phyloP scores from a whole-genome alignment of 331 rosid species.

The Quercus lobata region DNA sequence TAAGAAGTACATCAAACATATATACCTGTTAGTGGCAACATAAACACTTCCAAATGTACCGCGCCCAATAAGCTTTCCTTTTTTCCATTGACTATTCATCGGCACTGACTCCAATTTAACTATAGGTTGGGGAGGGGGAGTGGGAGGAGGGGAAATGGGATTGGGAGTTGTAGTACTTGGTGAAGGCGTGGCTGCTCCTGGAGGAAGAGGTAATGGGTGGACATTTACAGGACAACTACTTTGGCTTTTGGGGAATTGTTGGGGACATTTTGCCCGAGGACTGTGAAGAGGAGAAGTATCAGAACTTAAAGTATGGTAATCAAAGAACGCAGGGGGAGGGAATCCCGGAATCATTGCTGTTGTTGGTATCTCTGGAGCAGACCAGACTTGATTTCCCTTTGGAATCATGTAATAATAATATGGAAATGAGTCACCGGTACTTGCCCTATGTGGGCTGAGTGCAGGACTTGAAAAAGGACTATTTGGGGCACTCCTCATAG shows the following conservation, averaged over 20 bases:
- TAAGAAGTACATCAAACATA: neutral
- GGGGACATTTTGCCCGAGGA: constrained; percentile 42
- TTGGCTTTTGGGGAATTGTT: constrained; percentile 40
- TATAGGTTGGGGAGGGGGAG: constrained; percentile 33
- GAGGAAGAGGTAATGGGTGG: constrained; percentile 92
- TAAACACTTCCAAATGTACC: constrained; percentile 95
- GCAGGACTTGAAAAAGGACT: constrained; percentile 70
- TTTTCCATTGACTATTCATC: constrained; percentile 76
- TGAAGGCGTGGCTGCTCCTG: constrained; percentile 49
- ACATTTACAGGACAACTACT: constrained; percentile 32
- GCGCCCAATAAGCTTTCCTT: constrained; percentile 93
- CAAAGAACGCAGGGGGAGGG: constrained; percentile 51
- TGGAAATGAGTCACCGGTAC: constrained; percentile 41
- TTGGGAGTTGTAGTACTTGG: constrained; percentile 1
- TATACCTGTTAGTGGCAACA: constrained; percentile 77
- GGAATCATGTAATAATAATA: constrained; percentile 33
- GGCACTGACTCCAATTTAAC: constrained; percentile 47
- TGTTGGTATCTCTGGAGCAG: constrained; percentile 68
- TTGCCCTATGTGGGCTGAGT: constrained; percentile 44
- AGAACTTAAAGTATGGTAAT: constrained; percentile 29
- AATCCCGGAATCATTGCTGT: constrained; percentile 21
- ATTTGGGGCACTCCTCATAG: constrained; percentile 58
- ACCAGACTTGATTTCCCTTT: constrained; percentile 59
- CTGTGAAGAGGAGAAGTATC: constrained; percentile 69
- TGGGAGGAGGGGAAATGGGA: neutral